A percentile compares a stretch with the other conserved stretches of the same genome.
phyloP scores from a whole-genome alignment of 176 grass and related monocot species.

The Avena eriantha region DNA sequence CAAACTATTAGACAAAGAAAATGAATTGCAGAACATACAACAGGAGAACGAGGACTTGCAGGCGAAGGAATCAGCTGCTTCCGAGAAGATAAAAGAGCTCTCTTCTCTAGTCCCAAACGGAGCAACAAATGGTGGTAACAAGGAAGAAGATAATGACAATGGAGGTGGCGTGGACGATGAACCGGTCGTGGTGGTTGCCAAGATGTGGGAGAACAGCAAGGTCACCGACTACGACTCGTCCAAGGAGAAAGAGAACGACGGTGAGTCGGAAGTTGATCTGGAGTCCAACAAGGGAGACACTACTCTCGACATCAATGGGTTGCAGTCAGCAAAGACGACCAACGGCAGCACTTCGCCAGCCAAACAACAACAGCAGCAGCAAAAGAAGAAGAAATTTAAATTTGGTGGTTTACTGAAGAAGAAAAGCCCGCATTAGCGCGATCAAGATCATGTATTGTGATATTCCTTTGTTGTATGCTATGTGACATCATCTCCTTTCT shows the following conservation, averaged over 20 bases:
- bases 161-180: constrained; percentile 48
- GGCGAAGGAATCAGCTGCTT: constrained; percentile 54
- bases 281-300: constrained; percentile 62
- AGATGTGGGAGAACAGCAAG: constrained; percentile 72
- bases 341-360: constrained; percentile 48
- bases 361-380: constrained; percentile 69
- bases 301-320: constrained; percentile 44
- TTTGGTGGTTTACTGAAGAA: constrained; percentile 90
- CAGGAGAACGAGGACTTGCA: constrained; percentile 76
- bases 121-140: constrained; percentile 45
- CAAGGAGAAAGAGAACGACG: constrained; percentile 57
- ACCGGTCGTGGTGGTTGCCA: constrained; percentile 51
- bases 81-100: constrained; percentile 65
- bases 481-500: constrained; percentile 50
- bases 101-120: constrained; percentile 53
- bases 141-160: constrained; percentile 55
- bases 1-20: constrained; percentile 78
- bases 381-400: constrained; percentile 88
- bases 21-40: constrained; percentile 65
- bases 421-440: constrained; percentile 67
- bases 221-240: constrained; percentile 47
- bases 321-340: constrained; percentile 35
- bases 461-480: constrained; percentile 42
- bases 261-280: constrained; percentile 56
- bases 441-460: constrained; percentile 36